Evolutionary conservation across 306 rosid genomes (phyloP).

Genomic region (Vigna reflexopilosa): DNA sequence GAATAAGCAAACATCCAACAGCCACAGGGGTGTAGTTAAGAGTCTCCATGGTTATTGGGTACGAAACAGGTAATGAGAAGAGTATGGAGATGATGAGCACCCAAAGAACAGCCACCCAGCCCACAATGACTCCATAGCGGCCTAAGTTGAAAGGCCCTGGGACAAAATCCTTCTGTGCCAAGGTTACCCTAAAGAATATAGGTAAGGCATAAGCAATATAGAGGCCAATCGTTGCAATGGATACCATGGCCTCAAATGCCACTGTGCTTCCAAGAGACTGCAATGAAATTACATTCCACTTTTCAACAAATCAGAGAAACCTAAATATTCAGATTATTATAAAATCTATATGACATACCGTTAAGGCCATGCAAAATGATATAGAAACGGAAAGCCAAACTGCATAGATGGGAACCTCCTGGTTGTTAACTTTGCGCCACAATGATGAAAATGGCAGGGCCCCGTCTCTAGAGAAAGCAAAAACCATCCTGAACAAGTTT

Average conservation of each 20-base stretch:
- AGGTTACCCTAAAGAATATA: constrained; percentile 84
- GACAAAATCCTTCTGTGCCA: constrained; percentile 71
- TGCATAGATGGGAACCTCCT: constrained; percentile 84
- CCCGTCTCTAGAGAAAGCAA: constrained; percentile 98
- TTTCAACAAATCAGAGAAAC: background rate
- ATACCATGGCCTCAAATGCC: constrained; percentile 96
- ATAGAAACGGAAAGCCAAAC: constrained; percentile 87
- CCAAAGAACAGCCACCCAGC: constrained; percentile 93
- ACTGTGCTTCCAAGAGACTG: constrained; percentile 98
- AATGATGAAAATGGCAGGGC: constrained; percentile 93
- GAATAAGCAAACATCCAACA: constrained; percentile 76
- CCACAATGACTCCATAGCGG: constrained; percentile 64
- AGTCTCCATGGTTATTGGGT: constrained; percentile 73
- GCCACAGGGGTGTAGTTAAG: constrained; percentile 96
- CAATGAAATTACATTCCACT: constrained; percentile 37
- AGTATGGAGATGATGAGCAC: constrained; percentile 77
- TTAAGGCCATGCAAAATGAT: constrained; percentile 90
- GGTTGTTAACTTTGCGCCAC: constrained; percentile 88
- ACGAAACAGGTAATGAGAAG: constrained; percentile 85
- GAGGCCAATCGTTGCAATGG: constrained; percentile 89
- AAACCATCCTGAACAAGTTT: constrained; percentile 74
- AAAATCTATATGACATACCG: constrained; percentile 56
- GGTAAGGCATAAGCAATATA: constrained; percentile 95
- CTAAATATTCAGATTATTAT: background rate
- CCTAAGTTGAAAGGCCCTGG: constrained; percentile 92